phyloP scores from a whole-genome alignment of 2,329 filamentous ascomycete genomes.

The Cercospora citrullina region DNA sequence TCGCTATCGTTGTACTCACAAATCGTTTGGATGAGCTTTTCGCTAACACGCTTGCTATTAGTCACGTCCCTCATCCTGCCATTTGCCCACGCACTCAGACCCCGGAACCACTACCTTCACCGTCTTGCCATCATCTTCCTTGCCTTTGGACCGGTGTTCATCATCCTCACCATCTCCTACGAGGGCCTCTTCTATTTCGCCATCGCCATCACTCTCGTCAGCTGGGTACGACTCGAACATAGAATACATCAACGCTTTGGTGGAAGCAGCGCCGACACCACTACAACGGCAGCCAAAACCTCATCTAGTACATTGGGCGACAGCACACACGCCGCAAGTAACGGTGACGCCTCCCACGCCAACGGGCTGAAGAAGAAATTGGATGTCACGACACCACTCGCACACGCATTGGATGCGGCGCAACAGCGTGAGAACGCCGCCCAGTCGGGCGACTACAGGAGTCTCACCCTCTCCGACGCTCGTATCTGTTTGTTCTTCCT shows the following conservation, averaged over 20 bases:
- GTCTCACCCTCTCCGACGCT: conserved; percentile 77
- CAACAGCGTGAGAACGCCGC: conserved; percentile 37
- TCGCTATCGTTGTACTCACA: neutral
- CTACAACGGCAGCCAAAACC: conserved; percentile 13
- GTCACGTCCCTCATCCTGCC: conserved; percentile 76
- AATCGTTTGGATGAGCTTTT: conserved; percentile 20
- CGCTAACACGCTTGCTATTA: conserved; percentile 37
- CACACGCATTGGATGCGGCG: conserved; percentile 40
- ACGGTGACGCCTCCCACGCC: conserved; percentile 11
- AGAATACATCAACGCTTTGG: conserved; percentile 56
- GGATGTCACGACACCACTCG: conserved; percentile 36
- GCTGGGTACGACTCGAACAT: conserved; percentile 92
- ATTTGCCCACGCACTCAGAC: conserved; percentile 74
- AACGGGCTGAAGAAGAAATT: conserved; percentile 14
- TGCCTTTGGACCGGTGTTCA: conserved; percentile 87
- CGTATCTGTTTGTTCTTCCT: conserved; percentile 94
- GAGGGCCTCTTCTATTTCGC: conserved; percentile 94
- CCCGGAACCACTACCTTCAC: conserved; percentile 86
- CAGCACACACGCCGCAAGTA: conserved; percentile 29
- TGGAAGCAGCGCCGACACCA: neutral
- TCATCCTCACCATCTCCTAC: conserved; percentile 95
- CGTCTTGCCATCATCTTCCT: conserved; percentile 86
- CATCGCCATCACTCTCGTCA: conserved; percentile 77
- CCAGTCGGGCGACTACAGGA: conserved; percentile 54
- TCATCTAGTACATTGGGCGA: conserved; percentile 6